phyloP scores from a whole-genome alignment of 768 basidiomycete genomes.

The Amanita fuliginea region DNA sequence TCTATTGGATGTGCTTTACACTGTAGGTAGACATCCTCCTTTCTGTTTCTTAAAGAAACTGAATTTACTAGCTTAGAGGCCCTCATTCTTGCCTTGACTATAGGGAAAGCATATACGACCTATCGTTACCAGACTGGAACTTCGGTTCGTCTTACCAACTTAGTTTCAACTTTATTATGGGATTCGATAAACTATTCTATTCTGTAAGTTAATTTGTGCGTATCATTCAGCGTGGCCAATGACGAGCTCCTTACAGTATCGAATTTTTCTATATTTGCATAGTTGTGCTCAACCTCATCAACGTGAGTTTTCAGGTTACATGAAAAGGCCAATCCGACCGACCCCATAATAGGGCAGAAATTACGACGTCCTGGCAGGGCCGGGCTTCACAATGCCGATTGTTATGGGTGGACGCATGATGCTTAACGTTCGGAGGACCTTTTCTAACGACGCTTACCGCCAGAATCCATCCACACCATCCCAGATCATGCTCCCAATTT shows the following conservation, averaged over 20 bases:
- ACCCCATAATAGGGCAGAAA: background rate
- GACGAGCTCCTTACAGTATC: background rate
- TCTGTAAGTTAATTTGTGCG: background rate
- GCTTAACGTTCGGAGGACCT: background rate
- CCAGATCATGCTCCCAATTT: background rate
- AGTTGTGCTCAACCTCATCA: background rate
- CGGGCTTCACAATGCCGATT: background rate
- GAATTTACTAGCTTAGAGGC: background rate
- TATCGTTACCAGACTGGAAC: background rate
- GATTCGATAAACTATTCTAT: background rate
- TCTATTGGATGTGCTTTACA: background rate
- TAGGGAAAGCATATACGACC: background rate
- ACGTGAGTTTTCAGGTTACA: background rate
- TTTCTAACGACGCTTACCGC: background rate
- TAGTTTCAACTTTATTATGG: background rate
- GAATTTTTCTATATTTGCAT: background rate
- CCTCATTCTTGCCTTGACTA: background rate
- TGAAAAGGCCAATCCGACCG: background rate
- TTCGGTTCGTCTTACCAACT: background rate
- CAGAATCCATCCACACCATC: background rate
- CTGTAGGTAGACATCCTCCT: background rate
- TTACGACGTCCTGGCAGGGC: background rate
- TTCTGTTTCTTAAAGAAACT: background rate
- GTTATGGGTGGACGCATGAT: background rate
- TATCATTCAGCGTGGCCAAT: background rate